A percentile compares a stretch with the other conserved stretches of the same genome.
These are phyloP conservation scores for Colletotrichum abscissum DNA, from an alignment of 2,329 filamentous ascomycete genomes.

Conservation along the genomic window DNA sequence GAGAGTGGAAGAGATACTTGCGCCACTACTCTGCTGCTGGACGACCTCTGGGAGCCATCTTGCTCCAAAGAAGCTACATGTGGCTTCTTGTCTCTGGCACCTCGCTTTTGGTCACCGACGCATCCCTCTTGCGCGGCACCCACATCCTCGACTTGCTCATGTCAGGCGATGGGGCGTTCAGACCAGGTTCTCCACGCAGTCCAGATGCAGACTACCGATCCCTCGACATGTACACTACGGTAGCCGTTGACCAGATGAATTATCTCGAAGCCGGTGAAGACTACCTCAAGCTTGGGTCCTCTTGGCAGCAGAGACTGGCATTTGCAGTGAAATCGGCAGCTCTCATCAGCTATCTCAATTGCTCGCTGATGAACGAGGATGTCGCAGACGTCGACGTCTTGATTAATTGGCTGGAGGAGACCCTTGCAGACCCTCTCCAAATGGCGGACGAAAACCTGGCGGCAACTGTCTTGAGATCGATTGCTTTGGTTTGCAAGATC, in stretches of 20 bases:
- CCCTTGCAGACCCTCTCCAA: slow-evolving; percentile 80
- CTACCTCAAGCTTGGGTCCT: slow-evolving; percentile 86
- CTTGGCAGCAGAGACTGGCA: slow-evolving; percentile 87
- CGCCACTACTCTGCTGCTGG: slow-evolving; percentile 84
- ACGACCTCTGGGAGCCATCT: slow-evolving; percentile 88
- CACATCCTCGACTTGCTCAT: slow-evolving; percentile 82
- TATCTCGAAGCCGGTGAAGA: slow-evolving; percentile 90
- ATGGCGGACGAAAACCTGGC: slow-evolving; percentile 85
- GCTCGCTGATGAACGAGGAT: slow-evolving; percentile 83
- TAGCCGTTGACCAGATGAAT: slow-evolving; percentile 85
- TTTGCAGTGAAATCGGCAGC: slow-evolving; percentile 87
- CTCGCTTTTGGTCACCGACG: slow-evolving; percentile 76
- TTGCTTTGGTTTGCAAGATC: slow-evolving; percentile 83
- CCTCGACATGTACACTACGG: slow-evolving; percentile 73
- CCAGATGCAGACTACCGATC: slow-evolving; percentile 65
- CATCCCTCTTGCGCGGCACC: slow-evolving; percentile 66
- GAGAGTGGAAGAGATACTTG: slow-evolving; percentile 89
- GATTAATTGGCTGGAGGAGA: slow-evolving; percentile 86
- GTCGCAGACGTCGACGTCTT: slow-evolving; percentile 82
- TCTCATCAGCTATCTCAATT: slow-evolving; percentile 87
- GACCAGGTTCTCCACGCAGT: slow-evolving; percentile 52
- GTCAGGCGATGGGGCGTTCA: slow-evolving; percentile 61
- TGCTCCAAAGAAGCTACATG: slow-evolving; percentile 90
- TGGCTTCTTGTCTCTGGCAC: slow-evolving; percentile 83
- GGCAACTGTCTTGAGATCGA: slow-evolving; percentile 80